These are phyloP conservation scores for Pezicula neosporulosa DNA, from an alignment of 2,329 filamentous ascomycete genomes.

Conservation along the genomic window DNA sequence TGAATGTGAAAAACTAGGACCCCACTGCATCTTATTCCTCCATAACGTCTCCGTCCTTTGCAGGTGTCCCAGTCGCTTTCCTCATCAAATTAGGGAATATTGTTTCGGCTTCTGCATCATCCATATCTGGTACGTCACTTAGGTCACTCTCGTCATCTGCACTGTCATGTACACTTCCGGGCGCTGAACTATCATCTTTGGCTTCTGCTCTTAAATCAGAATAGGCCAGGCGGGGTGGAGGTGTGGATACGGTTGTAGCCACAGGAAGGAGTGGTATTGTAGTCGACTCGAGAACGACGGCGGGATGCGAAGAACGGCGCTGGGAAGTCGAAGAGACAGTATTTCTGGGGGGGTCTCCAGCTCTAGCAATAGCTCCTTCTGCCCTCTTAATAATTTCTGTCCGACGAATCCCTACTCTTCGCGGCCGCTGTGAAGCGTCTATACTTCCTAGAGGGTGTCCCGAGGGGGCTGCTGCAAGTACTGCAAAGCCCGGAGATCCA, in stretches of 20 bases:
- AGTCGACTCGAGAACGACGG: conserved; percentile 34
- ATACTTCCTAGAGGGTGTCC: conserved; percentile 7
- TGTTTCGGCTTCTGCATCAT: conserved; percentile 15
- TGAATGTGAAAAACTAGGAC: too few relatives aligned
- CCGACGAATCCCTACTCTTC: conserved; percentile 24
- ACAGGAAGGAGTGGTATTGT: conserved; percentile 1
- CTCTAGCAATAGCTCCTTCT: conserved; percentile 52
- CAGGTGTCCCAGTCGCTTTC: not conserved
- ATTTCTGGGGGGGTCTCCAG: conserved; percentile 27
- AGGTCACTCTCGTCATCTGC: conserved; percentile 53
- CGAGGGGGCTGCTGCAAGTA: not conserved
- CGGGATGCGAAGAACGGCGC: conserved; percentile 30
- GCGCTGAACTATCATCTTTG: conserved; percentile 31
- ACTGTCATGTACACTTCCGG: conserved; percentile 41
- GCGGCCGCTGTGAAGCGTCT: conserved; percentile 19
- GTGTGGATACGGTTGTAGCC: conserved; percentile 2
- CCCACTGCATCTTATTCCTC: too few relatives aligned
- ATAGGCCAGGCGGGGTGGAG: conserved; percentile 28
- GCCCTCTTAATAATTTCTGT: conserved; percentile 57
- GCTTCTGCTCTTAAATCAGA: conserved; percentile 29
- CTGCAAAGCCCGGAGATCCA: not conserved
- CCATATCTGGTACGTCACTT: conserved; percentile 40
- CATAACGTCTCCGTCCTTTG: too few relatives aligned
- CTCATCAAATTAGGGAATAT: conserved; percentile 16
- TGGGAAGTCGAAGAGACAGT: conserved; percentile 30